A percentile compares a stretch with the other conserved stretches of the same genome.
Conservation (phyloP, 495 filamentous ascomycete species). For the Neurospora tetrasperma region DNA sequence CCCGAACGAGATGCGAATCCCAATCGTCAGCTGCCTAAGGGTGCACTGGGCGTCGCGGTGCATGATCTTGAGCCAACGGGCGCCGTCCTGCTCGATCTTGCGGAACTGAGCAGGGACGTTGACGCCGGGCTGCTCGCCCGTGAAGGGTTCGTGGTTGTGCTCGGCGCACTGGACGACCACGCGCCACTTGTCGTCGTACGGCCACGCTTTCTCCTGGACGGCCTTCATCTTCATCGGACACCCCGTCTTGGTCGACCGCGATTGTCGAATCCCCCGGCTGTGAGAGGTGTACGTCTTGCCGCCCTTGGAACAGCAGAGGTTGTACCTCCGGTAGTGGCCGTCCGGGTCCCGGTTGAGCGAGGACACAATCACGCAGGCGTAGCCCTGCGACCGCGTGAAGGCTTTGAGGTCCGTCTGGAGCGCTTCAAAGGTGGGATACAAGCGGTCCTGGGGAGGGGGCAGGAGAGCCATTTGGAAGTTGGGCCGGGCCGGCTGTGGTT, state of each 20-base stretch:
- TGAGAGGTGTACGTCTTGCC: conserved; percentile 24
- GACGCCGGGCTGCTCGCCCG: conserved; percentile 18
- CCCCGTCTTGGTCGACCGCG: conserved; percentile 23
- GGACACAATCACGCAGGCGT: conserved; percentile 23
- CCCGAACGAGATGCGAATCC: conserved; percentile 25
- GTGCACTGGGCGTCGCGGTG: conserved; percentile 25
- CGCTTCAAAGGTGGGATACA: conserved; percentile 21
- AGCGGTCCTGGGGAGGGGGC: conserved; percentile 24
- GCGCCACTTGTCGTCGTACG: conserved; percentile 29
- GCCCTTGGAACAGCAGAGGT: conserved; percentile 28
- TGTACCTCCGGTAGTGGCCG: conserved; percentile 26
- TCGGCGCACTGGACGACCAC: conserved; percentile 25
- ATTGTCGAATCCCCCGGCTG: conserved; percentile 21
- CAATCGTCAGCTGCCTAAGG: conserved; percentile 26
- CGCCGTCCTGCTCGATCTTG: conserved; percentile 26
- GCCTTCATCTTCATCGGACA: conserved; percentile 28
- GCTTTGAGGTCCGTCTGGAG: conserved; percentile 18
- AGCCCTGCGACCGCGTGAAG: conserved; percentile 25
- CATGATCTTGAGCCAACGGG: conserved; percentile 28
- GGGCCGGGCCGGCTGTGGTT: conserved; percentile 8
- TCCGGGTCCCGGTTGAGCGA: conserved; percentile 24
- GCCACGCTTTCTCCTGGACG: conserved; percentile 23
- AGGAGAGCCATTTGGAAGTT: conserved; percentile 26
- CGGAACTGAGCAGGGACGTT: conserved; percentile 26
- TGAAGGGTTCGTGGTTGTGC: conserved; percentile 29